Evolutionary conservation across 2,329 filamentous ascomycete species (phyloP), one percentile per base, ranked within the genome.

Genomic region (Sporothrix protearum): DNA sequence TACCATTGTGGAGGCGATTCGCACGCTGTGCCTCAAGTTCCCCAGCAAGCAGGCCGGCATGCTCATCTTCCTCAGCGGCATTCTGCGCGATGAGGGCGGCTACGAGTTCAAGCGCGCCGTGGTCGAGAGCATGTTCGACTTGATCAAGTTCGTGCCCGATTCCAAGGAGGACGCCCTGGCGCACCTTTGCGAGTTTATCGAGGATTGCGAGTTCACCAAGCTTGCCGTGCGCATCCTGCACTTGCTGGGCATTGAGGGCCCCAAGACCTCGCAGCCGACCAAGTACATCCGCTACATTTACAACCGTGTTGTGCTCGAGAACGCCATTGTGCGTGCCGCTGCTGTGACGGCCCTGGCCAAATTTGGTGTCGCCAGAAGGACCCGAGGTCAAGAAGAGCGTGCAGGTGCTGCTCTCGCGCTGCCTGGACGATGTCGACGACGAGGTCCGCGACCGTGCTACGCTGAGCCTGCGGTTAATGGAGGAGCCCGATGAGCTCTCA

Each of bases 231-330:
- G 96, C 73, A 96, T 99, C 76, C 84, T 99, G 71, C 95, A 99
- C 81, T 88, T 99, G 25, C 90, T 99, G 57, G 96, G 96, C 77
- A 87, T 95, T 36, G 96, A 99, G 83, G 96, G 96, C 0, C 96
- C 96, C 74, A 97, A 96, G 84, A 97, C 95, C 2, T 90, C 92
- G 19, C 93, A 97, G 77, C 96, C 96, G 0, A 98, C 96, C 71
- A 98, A 99, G 86, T 99, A 97, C 81, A 97, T 99, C 77, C 92
- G 96, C 72, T 99, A 98, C 82, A 99, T 99, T 79, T 99, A 99
- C 85, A 99, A 99, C 84, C 89, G 96, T 73, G 95, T 99, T 28
- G 96, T 99, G 19, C 84, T 99, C 69, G 96, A 99, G 82, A 99
- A 99, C 79, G 94, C 96, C 53, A 94, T 97, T 74, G 94, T 99